Evolutionary conservation across 2,329 filamentous ascomycete genomes (phyloP).

Genomic region (Triangularia verruculosa): DNA sequence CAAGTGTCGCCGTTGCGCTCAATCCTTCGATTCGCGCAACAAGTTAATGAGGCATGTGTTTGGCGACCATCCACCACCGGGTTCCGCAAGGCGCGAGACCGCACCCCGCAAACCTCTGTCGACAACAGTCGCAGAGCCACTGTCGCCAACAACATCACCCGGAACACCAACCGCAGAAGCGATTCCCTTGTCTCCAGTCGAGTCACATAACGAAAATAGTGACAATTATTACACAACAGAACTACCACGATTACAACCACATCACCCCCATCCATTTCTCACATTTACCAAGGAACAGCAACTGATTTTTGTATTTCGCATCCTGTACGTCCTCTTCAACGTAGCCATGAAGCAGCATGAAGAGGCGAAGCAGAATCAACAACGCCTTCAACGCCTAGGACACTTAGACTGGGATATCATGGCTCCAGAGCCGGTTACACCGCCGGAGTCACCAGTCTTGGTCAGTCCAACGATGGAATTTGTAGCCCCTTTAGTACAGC

Average conservation of each 20-base stretch:
- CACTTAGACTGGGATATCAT: background rate
- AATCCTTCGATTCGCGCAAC: conserved; percentile 9
- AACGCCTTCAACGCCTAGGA: background rate
- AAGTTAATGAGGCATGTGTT: conserved; percentile 9
- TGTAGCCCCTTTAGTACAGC: background rate
- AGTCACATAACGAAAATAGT: background rate
- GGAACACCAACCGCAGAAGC: background rate
- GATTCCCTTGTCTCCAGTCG: background rate
- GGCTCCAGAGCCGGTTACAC: background rate
- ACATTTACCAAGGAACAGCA: conserved; percentile 5
- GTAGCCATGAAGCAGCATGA: conserved; percentile 5
- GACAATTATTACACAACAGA: background rate
- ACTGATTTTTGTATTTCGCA: background rate
- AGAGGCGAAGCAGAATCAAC: background rate
- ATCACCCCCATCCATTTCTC: conserved; percentile 1
- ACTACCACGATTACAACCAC: background rate
- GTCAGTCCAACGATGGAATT: background rate
- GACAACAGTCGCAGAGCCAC: background rate
- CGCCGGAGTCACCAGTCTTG: background rate
- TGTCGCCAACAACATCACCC: background rate
- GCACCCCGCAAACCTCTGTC: background rate
- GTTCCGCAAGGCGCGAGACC: background rate
- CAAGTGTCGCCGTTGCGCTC: conserved; percentile 3
- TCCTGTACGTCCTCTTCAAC: background rate
- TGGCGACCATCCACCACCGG: conserved; percentile 4